Evolutionary conservation across 352 stramenopile genomes (phyloP), one percentile per base, ranked within the genome.

Genomic region (Phytopythium cucurbitacearum): DNA sequence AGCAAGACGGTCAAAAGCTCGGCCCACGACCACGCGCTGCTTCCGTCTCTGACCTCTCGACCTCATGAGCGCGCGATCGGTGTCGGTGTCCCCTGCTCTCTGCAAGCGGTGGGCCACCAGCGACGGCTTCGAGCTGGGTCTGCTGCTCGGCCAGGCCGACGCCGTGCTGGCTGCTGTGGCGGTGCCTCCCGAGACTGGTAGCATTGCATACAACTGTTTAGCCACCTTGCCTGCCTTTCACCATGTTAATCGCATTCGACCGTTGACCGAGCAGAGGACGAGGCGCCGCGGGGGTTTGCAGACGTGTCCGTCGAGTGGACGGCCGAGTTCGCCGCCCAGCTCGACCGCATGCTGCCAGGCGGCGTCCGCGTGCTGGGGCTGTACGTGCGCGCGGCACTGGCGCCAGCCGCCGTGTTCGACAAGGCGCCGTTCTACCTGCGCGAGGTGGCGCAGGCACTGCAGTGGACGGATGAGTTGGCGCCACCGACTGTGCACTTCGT

Each of bases 241-340:
- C 8, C 35, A 34, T 5, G 10, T 13, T 41, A 12, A 12, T 40
- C 35, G 48, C 21, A 7, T 8, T 28, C n/a, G 39, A 5, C 33
- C n/a, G 13, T 21, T 21, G 5, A 3, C 32, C n/a, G 44, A 28
- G 61, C 67, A 81, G 43, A 57, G 58, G 51, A 55, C 11, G 71
- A 79, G 3, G 51, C 57, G 1, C 52, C 60, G 1, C 64, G 53
- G 11, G 47, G 59, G 51, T 73, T 87, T 39, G 62, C 60, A 6
- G 76, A 89, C 47, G 58, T 91, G 39, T 87, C 77, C 10, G 60
- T 71, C 16, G 77, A 89, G 9, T 91, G 80, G 80, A 61, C 82
- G 43, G 60, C 78, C 55, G 75, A 87, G 44, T 71, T 81, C 60
- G 67, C 77, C 38, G 73, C 80, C 53, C 80, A 91, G 56, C 67